Base-by-base conservation (phyloP, 768 basidiomycete species). In the Baorangia bicolor region DNA sequence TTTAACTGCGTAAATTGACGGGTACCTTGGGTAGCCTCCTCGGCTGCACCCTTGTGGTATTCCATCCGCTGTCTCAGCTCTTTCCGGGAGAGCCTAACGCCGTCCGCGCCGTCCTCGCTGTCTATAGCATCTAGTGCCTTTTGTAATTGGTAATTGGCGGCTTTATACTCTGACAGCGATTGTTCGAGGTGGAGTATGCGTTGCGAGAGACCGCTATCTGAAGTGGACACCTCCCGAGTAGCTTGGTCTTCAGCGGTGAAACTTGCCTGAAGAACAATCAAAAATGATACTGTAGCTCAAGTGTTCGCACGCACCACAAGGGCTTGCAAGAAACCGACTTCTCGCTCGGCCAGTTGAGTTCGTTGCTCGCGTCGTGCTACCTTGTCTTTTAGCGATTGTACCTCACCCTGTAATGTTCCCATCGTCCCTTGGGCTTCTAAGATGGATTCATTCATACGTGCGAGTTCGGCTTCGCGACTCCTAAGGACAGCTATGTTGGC, bases 241-340 rank as follows among this genome's bases (percentile, higher is more conserved):
- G 74, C 74, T 45, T 60, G 65, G 8, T 84, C 81, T 67, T 90
- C 87, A 0, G 82, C 79, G 16, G 78, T 78, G 65, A 79, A 90
- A 62, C 87, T 88, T 1, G 83, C 81, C 84, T 87, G 46, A 7
- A 50, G 21, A 43, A 44, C 7, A 9, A 49, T 63, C 30, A 49
- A 20, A n/a, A 18, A 34, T 5, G 11, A 41, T 13, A 21, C 21
- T 18, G 21, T n/a, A 25, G 8, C 28, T 11, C 55, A 9, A 13
- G 27, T 9, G 3, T 41, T 40, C 20, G 41, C n/a, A 76, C 85
- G 46, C 45, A 87, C 87, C 64, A 90, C 73, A n/a, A 90, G 74
- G 0, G 84, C 85, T 56, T 84, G 77, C 52, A 88, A 64, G 64
- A 86, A 88, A n/a, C 78, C 75, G n/a, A 82, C 78, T 61, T 91